phyloP scores from a whole-genome alignment of 495 filamentous ascomycete species.

The Podospora pseudocomata region DNA sequence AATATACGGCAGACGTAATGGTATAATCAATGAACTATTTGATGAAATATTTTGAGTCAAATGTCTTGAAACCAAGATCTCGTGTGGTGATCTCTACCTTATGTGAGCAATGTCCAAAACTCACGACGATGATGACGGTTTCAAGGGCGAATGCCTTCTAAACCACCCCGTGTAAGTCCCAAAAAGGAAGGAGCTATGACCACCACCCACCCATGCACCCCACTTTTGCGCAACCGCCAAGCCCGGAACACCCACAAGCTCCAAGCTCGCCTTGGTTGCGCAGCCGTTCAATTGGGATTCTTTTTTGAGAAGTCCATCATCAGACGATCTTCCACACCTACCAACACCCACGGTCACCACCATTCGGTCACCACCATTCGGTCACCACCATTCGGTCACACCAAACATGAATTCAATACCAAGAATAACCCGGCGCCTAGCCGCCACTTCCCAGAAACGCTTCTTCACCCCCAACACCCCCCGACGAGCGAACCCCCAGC shows the following conservation, averaged over 20 bases:
- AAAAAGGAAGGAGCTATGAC: conserved; percentile 2
- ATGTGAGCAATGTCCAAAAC: too few species aligned
- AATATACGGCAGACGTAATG: neutral
- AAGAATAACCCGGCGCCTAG: conserved; percentile 15
- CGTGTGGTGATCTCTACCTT: too few species aligned
- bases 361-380: neutral
- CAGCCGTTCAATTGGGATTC: neutral
- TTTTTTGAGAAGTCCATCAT: neutral
- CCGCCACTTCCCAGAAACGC: conserved; percentile 14
- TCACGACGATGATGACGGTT: too few species aligned
- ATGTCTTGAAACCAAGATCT: too few species aligned
- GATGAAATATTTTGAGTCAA: neutral
- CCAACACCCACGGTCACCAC: neutral
- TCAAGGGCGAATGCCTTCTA: too few species aligned
- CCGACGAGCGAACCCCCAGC: conserved; percentile 14
- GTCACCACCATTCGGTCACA: neutral
- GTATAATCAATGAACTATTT: neutral
- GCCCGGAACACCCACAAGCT: neutral
- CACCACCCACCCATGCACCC: neutral
- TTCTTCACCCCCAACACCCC: conserved; percentile 24
- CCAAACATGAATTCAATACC: conserved; percentile 27
- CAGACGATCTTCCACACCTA: neutral
- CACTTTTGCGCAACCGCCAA: conserved; percentile 1
- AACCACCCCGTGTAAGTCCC: neutral
- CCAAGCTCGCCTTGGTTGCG: neutral